Base-by-base conservation (phyloP, 1,284 basidiomycete species). In the Trametes sp. region DNA sequence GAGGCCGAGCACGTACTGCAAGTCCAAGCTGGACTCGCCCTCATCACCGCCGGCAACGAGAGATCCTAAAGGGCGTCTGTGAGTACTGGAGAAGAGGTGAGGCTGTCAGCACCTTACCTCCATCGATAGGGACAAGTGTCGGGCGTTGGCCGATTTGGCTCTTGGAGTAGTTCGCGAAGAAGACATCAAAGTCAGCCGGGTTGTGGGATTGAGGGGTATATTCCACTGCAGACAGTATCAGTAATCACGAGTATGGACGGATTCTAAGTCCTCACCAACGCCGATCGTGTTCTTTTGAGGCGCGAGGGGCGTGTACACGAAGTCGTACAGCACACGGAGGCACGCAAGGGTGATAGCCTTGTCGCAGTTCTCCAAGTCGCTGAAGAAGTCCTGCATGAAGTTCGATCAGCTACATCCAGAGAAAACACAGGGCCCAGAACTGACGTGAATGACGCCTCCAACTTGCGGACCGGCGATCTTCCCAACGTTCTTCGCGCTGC, bases 291-390 rank as follows among this genome's bases (percentile, higher is more conserved):
- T 87, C 44, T 69, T 75, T n/a, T 65, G 70, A 1, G 80, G 76
- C 4, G 81, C 76, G 8, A 71, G 59, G 3, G 84, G 83, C 0
- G 77, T 75, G 66, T 87, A 87, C 5, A 63, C 65, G 19, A 75
- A 75, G 21, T 82, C 83, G 71, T 87, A 88, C 33, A 87, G 69
- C 3, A 77, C 76, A 48, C 80, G 73, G 54, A 88, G 72, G 68
- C 86, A 88, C 0, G 80, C 73, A 14, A 85, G 85, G 0, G 86
- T 87, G 56, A 87, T 80, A 1, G 73, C 76, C 2, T 69, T 73
- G 9, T 72, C 69, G 67, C 86, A 88, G 24, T 65, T 54, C 19
- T 53, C 51, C 24, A 66, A 50, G 14, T 65, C 59, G 4, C 38
- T 57, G 54, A 61, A 64, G 42, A 69, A 53, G 29, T 48, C 57